Evolutionary conservation across 768 basidiomycete species (phyloP), one percentile per base, ranked within the genome.

Genomic region (Kwoniella sp.): DNA sequence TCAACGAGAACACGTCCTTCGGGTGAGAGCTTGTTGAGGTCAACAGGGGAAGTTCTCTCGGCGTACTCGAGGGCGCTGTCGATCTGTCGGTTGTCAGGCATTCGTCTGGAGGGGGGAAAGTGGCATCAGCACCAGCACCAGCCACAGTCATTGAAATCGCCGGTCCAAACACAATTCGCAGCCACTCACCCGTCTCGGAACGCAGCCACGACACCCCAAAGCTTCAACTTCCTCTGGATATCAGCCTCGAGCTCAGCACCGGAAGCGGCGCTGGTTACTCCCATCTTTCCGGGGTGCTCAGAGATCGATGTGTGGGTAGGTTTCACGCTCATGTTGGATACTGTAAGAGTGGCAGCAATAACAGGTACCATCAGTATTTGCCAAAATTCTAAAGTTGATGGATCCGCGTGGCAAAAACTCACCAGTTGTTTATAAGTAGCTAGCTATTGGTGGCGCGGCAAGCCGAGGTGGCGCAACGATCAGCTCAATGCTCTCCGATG

Each of bases 121-220:
- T 88, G 82, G 62, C 82, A 58, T 88, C 40, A 85, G n/a, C n/a
- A 25, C 51, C 8, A 17, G 30, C 27, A 40, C 47, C 12, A 48
- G 21, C 33, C 21, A 36, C 19, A 33, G 7, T 33, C 33, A n/a
- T n/a, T n/a, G n/a, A n/a, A n/a, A n/a, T n/a, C n/a, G n/a, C n/a
- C n/a, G n/a, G n/a, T n/a, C n/a, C n/a, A 33, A 73, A 60, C 26
- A 40, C 7, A 33, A 33, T 13, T 13, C 5, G 44, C 25, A 8
- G 33, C 13, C 7, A 71, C 74, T 68, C 52, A 76, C 74, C 90
- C 90, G 55, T 87, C 83, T 51, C 90, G 85, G 75, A 96, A 86
- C 0, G 92, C 92, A 68, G 89, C 83, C 64, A 96, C 83, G 58
- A 90, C 86, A 68, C 88, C 90, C 74, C 88, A 94, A 48, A 95